These are phyloP conservation scores for Austroboletus rostrupii DNA, from an alignment of 1,284 basidiomycete genomes.

Conservation along the genomic window DNA sequence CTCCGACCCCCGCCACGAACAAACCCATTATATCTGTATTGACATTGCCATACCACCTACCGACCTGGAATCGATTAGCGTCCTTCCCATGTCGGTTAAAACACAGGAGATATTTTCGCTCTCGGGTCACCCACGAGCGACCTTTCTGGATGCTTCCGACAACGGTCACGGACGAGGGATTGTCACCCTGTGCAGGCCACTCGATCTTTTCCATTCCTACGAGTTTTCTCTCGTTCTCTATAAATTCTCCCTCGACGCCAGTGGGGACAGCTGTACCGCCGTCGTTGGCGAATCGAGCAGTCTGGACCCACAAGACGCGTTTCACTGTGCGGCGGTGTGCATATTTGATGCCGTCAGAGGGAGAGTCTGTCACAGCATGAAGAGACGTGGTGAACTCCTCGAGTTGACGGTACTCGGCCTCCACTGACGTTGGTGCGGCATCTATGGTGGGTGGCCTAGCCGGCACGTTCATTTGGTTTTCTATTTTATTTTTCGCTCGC, in stretches of 20 bases:
- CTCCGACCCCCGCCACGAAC: background rate
- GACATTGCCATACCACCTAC: conserved; percentile 15
- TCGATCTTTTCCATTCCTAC: background rate
- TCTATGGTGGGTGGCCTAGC: no score
- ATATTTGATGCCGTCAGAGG: conserved; percentile 21
- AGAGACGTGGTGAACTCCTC: background rate
- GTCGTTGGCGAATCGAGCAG: conserved; percentile 11
- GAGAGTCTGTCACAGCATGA: conserved; percentile 17
- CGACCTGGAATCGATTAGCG: background rate
- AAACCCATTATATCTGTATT: conserved; percentile 13
- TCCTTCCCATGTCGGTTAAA: conserved; percentile 11
- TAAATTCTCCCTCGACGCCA: conserved; percentile 22
- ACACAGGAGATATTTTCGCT: conserved; percentile 17
- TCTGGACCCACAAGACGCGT: conserved; percentile 8
- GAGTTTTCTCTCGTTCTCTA: conserved; percentile 5
- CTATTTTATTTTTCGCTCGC: no score
- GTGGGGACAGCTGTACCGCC: conserved; percentile 14
- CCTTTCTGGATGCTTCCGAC: conserved; percentile 13
- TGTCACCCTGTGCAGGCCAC: conserved; percentile 6
- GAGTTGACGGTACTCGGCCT: conserved; percentile 19
- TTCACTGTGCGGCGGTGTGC: conserved; percentile 2
- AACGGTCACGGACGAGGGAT: conserved; percentile 22
- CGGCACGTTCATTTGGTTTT: no score
- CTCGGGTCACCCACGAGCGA: conserved; percentile 4
- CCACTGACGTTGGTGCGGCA: background rate